Conservation (phyloP, 805 yeast species). For the Saccharomycopsis malanga region DNA sequence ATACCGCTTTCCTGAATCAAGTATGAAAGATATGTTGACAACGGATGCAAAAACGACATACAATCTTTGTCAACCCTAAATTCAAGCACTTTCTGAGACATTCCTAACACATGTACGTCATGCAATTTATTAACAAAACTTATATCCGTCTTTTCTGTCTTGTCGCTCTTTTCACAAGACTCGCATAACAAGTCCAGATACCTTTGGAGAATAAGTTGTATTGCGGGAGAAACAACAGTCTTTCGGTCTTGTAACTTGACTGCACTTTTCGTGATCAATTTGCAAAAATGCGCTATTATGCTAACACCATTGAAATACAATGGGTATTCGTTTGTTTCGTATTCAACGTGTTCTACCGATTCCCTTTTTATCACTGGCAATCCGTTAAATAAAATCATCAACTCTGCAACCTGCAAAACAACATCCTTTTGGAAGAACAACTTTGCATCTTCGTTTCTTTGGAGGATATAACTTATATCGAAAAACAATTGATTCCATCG, state of each 20-base stretch:
- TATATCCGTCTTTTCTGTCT: constrained; percentile 5
- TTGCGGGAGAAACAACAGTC: constrained; percentile 3
- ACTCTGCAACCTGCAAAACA: constrained; percentile 55
- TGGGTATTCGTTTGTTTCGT: constrained; percentile 76
- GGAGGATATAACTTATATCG: constrained; percentile 71
- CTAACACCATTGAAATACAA: constrained; percentile 38
- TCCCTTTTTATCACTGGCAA: constrained; percentile 70
- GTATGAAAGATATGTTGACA: constrained; percentile 70
- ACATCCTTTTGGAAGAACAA: constrained; percentile 39
- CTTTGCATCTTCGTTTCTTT: constrained; percentile 54
- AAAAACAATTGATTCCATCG: constrained; percentile 72
- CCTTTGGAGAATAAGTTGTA: constrained; percentile 12
- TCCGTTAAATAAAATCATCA: constrained; percentile 68
- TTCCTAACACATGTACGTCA: constrained; percentile 2
- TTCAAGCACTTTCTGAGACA: constrained; percentile 19
- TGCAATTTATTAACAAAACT: constrained; percentile 9
- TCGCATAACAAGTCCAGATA: constrained; percentile 8
- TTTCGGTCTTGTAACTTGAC: constrained; percentile 23
- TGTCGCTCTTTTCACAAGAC: neutral
- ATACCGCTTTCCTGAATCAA: constrained; percentile 46
- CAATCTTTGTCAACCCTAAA: constrained; percentile 40
- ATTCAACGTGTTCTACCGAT: constrained; percentile 76
- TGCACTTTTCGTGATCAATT: constrained; percentile 43
- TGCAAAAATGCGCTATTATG: constrained; percentile 57
- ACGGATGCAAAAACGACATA: constrained; percentile 72